phyloP scores from a whole-genome alignment of 208 protist species.

The Trypanosoma avium region DNA sequence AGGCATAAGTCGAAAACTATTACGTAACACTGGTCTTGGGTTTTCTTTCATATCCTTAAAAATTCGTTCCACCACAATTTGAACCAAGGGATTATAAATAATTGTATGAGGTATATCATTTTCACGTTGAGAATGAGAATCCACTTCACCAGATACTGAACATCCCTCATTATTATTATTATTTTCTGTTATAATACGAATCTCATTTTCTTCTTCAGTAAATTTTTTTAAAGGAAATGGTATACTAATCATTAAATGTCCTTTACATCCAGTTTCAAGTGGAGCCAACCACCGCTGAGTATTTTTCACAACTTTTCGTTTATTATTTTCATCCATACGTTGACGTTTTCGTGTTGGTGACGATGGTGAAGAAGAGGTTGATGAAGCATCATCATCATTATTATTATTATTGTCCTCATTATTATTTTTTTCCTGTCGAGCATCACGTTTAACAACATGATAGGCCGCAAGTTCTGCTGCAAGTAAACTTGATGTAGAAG shows the following conservation, averaged over 20 bases:
- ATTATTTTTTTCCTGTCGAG: neutral
- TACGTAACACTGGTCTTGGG: slow-evolving; percentile 58
- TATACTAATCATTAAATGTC: slow-evolving; percentile 62
- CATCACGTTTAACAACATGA: neutral
- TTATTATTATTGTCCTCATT: slow-evolving; percentile 24
- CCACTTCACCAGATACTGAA: too few relatives aligned
- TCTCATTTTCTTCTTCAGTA: slow-evolving; percentile 1
- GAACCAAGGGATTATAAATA: slow-evolving; percentile 74
- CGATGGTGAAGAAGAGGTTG: neutral
- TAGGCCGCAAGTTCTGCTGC: slow-evolving; percentile 29
- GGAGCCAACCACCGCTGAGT: slow-evolving; percentile 46
- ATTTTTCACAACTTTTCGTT: neutral
- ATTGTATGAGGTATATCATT: slow-evolving; percentile 52
- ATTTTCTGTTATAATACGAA: neutral
- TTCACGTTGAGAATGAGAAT: neutral
- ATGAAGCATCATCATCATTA: slow-evolving; percentile 7
- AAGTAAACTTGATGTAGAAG: slow-evolving; percentile 27
- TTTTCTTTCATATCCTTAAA: slow-evolving; percentile 63
- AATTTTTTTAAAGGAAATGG: slow-evolving; percentile 28
- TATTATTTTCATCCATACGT: neutral
- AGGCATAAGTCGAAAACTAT: slow-evolving; percentile 80
- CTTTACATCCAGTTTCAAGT: slow-evolving; percentile 68
- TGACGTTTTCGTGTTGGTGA: slow-evolving; percentile 12
- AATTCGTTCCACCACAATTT: slow-evolving; percentile 64
- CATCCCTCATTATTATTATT: neutral